Conservation (phyloP, 331 rosid species). For the Pyrus hybrid region DNA sequence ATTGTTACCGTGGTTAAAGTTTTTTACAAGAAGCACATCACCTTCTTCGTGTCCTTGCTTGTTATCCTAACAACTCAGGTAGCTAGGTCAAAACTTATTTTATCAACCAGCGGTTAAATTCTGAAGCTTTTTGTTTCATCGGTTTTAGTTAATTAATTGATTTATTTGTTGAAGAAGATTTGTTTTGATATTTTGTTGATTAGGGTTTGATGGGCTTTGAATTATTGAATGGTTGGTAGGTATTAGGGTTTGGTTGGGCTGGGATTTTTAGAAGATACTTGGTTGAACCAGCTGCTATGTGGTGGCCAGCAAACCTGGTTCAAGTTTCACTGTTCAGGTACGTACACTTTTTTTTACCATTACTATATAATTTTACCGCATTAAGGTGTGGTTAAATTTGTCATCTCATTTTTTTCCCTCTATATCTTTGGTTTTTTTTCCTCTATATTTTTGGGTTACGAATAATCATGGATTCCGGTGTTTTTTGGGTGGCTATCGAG, state of each 20-base stretch:
- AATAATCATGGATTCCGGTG: neutral
- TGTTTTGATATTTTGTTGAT: neutral
- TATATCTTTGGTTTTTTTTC: neutral
- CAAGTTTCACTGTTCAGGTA: conserved; percentile 96
- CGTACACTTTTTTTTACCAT: neutral
- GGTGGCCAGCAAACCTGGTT: conserved; percentile 98
- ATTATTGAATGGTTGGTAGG: conserved; percentile 61
- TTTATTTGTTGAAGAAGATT: neutral
- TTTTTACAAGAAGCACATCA: conserved; percentile 42
- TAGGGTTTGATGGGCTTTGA: conserved; percentile 4
- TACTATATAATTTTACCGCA: neutral
- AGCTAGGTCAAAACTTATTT: neutral
- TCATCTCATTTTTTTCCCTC: neutral
- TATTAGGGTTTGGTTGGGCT: conserved; percentile 96
- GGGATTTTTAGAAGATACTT: conserved; percentile 76
- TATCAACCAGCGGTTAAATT: no score
- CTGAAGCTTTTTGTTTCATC: no score
- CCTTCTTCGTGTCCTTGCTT: conserved; percentile 61
- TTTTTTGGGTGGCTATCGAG: neutral
- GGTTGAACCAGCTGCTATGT: conserved; percentile 96
- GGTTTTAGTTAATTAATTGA: neutral
- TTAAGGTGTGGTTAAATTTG: neutral
- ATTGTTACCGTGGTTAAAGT: conserved; percentile 66
- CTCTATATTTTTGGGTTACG: neutral
- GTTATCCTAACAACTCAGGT: conserved; percentile 81